Evolutionary conservation across 2,329 filamentous ascomycete species (phyloP).

Genomic region (Xylaria sp.): DNA sequence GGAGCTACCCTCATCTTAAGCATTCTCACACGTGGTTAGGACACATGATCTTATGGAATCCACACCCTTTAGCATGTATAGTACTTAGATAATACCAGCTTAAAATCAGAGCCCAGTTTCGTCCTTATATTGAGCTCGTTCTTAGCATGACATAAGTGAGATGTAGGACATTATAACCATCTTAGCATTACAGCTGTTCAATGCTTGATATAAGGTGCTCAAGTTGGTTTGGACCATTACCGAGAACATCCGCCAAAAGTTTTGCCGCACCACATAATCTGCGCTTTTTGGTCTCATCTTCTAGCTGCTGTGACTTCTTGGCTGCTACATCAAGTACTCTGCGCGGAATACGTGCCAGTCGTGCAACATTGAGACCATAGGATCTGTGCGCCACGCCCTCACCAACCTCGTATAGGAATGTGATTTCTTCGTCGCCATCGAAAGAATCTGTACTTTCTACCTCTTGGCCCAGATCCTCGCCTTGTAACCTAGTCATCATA

Average conservation of each 20-base stretch:
- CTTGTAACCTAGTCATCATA: constrained; percentile 7
- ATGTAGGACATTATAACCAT: neutral
- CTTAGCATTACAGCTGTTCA: constrained; percentile 64
- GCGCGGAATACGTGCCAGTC: constrained; percentile 82
- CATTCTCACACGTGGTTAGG: constrained; percentile 29
- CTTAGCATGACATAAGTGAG: neutral
- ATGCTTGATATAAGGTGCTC: constrained; percentile 66
- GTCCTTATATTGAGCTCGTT: neutral
- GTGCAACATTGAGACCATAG: constrained; percentile 93
- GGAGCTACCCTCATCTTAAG: constrained; percentile 22
- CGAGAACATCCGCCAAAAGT: constrained; percentile 58
- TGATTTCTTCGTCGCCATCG: constrained; percentile 78
- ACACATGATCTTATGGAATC: constrained; percentile 35
- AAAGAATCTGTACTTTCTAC: constrained; percentile 51
- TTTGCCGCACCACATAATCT: constrained; percentile 64
- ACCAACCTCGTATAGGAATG: constrained; percentile 92
- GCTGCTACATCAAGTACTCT: constrained; percentile 82
- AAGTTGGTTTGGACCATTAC: constrained; percentile 56
- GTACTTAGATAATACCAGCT: constrained; percentile 35
- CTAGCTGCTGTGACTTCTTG: constrained; percentile 82
- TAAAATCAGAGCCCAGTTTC: constrained; percentile 23
- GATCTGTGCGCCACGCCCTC: constrained; percentile 93
- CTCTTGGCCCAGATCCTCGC: constrained; percentile 46
- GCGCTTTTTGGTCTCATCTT: constrained; percentile 75
- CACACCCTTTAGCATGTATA: constrained; percentile 37